phyloP scores from a whole-genome alignment of 2,329 filamentous ascomycete species.

The Neurospora crassa region DNA sequence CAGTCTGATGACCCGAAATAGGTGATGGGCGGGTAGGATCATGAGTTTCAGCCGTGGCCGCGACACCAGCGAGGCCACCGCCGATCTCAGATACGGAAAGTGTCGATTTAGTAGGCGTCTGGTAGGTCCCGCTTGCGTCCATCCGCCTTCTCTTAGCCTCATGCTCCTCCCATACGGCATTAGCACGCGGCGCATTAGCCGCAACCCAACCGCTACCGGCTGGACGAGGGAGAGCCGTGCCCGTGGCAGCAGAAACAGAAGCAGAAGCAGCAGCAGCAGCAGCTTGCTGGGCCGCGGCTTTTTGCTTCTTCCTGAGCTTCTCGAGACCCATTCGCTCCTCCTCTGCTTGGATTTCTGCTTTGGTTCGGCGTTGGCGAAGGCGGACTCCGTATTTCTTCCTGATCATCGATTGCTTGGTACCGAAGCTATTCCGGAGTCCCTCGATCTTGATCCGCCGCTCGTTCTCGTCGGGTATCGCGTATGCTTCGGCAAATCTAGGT shows the following conservation, averaged over 20 bases:
- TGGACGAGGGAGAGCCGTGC: not conserved
- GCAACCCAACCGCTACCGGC: conserved; percentile 13
- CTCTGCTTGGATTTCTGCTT: conserved; percentile 35
- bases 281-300: conserved; percentile 1
- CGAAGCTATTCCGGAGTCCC: conserved; percentile 41
- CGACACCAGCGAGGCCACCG: conserved; percentile 24
- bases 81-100: conserved; percentile 23
- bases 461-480: conserved; percentile 25
- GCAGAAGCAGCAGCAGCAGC: not conserved
- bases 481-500: conserved; percentile 32
- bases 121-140: conserved; percentile 12
- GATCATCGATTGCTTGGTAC: conserved; percentile 46
- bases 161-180: conserved; percentile 12
- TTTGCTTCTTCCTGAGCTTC: conserved; percentile 1
- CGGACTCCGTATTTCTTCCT: conserved; percentile 49
- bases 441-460: conserved; percentile 26
- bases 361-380: conserved; percentile 38
- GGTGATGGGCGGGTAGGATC: conserved; percentile 25
- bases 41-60: conserved; percentile 26
- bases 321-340: conserved; percentile 30
- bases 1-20: conserved; percentile 9
- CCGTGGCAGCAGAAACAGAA: not conserved
- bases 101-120: conserved; percentile 11
- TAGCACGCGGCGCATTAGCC: conserved; percentile 12
- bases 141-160: conserved; percentile 20